These are phyloP conservation scores for Trichopus zeylanicus DNA, from an alignment of 116 monocot species.

Conservation along the genomic window DNA sequence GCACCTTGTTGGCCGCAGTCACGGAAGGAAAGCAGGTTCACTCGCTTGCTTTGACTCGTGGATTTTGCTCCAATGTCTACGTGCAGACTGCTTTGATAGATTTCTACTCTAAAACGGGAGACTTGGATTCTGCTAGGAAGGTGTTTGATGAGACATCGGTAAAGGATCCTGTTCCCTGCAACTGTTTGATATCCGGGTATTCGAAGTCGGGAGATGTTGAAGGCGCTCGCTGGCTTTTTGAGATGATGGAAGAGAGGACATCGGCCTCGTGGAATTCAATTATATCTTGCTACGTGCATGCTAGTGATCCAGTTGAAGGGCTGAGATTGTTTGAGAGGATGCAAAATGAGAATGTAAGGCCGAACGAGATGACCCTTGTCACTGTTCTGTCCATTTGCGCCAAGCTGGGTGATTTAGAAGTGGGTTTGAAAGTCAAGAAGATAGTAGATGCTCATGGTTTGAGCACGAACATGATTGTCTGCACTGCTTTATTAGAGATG, in stretches of 20 bases:
- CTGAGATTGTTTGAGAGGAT: constrained; percentile 69
- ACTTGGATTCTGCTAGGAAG: constrained; percentile 44
- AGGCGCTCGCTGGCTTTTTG: constrained; percentile 49
- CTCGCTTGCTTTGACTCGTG: constrained; percentile 24
- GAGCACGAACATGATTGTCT: constrained; percentile 44
- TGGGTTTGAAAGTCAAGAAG: constrained; percentile 50
- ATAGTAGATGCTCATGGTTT: constrained; percentile 30
- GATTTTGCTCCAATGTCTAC: constrained; percentile 38
- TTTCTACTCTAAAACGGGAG: constrained; percentile 59
- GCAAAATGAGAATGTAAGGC: constrained; percentile 27
- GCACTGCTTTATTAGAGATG: constrained; percentile 79
- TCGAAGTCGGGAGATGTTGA: constrained; percentile 48
- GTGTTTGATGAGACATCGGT: constrained; percentile 37
- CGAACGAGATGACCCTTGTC: constrained; percentile 60
- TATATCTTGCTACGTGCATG: constrained; percentile 65
- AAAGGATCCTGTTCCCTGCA: constrained; percentile 72
- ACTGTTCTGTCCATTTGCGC: constrained; percentile 72
- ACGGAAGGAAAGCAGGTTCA: constrained; percentile 42
- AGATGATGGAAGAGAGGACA: constrained; percentile 56
- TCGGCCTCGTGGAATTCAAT: constrained; percentile 81
- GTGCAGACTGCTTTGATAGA: constrained; percentile 68
- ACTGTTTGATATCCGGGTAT: constrained; percentile 73
- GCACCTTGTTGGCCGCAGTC: constrained; percentile 23
- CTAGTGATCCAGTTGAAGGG: constrained; percentile 43
- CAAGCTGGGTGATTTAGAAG: constrained; percentile 51